These are phyloP conservation scores for Fragilaria crotonensis DNA, from an alignment of 108 stramenopile genomes.

Conservation along the genomic window DNA sequence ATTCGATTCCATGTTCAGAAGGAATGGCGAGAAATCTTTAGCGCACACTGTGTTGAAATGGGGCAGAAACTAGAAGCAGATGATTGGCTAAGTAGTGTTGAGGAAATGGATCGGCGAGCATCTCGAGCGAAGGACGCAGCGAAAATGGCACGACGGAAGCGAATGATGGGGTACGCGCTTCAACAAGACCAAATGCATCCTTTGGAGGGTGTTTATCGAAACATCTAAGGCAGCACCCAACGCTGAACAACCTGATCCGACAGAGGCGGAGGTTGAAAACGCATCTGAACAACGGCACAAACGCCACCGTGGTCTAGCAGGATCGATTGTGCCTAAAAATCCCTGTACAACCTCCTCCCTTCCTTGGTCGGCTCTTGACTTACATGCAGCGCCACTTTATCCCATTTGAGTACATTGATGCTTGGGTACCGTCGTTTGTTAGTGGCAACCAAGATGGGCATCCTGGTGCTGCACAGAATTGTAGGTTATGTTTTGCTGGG, in stretches of 20 bases:
- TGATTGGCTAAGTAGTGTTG: constrained; percentile 65
- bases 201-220: constrained; percentile 66
- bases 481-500: constrained; percentile 73
- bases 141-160: constrained; percentile 54
- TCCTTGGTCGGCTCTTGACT: constrained; percentile 50
- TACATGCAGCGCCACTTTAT: constrained; percentile 63
- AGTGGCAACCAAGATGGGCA: neutral
- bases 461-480: constrained; percentile 26
- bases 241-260: neutral
- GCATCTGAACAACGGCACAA: too few species aligned
- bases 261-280: neutral
- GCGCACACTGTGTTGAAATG: constrained; percentile 38
- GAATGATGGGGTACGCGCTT: constrained; percentile 80
- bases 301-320: too few species aligned
- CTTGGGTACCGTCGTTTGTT: constrained; percentile 77
- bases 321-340: too few species aligned
- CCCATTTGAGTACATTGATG: constrained; percentile 85
- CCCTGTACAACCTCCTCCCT: constrained; percentile 60
- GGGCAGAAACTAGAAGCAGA: constrained; percentile 62
- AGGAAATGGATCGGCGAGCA: constrained; percentile 66
- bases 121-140: constrained; percentile 65
- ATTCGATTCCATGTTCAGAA: constrained; percentile 80
- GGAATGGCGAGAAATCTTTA: constrained; percentile 84
- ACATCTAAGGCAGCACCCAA: constrained; percentile 8
- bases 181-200: constrained; percentile 43